Base-by-base conservation (phyloP, 169 alveolate species). In the Sarcocystis neurona region DNA sequence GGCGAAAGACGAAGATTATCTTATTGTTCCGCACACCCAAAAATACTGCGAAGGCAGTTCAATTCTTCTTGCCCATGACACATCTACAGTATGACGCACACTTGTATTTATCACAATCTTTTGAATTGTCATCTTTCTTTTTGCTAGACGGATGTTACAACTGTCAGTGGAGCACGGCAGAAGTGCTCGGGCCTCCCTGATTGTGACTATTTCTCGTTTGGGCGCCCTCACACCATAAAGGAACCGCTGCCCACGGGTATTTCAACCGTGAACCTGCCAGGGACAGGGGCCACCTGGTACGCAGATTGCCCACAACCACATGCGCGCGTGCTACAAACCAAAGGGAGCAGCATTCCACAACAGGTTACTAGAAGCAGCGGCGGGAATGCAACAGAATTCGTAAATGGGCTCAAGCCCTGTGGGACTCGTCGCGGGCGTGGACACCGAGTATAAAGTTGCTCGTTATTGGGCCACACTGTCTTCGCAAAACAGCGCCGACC, bases 211-310 rank as follows among this genome's bases (percentile, higher is more conserved):
- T 72, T 72, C 53, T 72, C 82, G 58, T 41, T 23, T 12, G 82
- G 82, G 2, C 82, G 82, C 37, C 34, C 82, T 8, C 82, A 72
- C 53, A 12, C 82, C 34, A 72, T 72, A 15, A 53, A 72, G 0
- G 82, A 72, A 18, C 82, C 82, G 10, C 82, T 72, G 50, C 82
- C 82, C 41, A 32, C 82, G 8, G 82, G 82, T 43, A 39, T 72
- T 56, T 10, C 6, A 20, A 72, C 56, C 10, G 56, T 30, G 1
- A 15, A 23, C 39, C 82, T 72, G 37, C 82, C 82, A 20, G 82
- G 82, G 43, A 72, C 82, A 10, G 82, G 82, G 2, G 82, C 82
- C 41, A 72, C 56, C 82, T 72, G 82, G 82, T 72, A 72, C 53
- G 82, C 2, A 32, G 6, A 30, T 39, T n/a, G n/a, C n/a, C n/a